Conservation (phyloP, 1,284 basidiomycete species). For the Ceratorhiza oryzae-sativae region DNA sequence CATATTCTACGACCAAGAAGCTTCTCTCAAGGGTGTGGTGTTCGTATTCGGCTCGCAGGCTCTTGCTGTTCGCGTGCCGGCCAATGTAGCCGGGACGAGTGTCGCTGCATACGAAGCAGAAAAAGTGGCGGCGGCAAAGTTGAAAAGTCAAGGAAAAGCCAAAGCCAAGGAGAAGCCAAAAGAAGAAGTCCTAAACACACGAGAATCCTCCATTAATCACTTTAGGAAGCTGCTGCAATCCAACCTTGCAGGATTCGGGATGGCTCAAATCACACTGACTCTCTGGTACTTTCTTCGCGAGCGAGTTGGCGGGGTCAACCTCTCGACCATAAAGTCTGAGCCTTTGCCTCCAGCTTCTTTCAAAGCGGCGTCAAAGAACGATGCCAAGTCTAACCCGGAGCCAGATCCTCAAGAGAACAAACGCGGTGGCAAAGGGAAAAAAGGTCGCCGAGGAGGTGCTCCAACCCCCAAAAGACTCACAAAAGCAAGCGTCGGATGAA, state of each 20-base stretch:
- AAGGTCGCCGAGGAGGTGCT: neutral
- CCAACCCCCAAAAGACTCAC: neutral
- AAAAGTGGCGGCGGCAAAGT: neutral
- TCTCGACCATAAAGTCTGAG: constrained; percentile 3
- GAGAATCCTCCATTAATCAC: neutral
- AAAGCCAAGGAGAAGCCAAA: constrained; percentile 4
- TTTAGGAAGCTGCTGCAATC: constrained; percentile 8
- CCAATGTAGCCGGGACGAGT: neutral
- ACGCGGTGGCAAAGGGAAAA: neutral
- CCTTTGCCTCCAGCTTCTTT: neutral
- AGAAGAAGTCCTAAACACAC: neutral
- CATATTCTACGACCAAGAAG: constrained; percentile 20
- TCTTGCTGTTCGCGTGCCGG: constrained; percentile 9
- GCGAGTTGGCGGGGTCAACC: constrained; percentile 21
- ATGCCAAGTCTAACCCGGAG: neutral
- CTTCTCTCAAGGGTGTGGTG: neutral
- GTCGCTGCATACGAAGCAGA: constrained; percentile 1
- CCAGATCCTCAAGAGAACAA: neutral
- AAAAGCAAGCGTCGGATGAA: neutral
- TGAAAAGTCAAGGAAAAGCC: neutral
- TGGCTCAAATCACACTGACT: constrained; percentile 23
- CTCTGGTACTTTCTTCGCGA: constrained; percentile 29
- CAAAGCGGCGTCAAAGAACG: neutral
- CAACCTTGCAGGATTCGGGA: constrained; percentile 18
- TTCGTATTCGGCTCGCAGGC: constrained; percentile 5